Conservation (phyloP, 2,329 filamentous ascomycete genomes). For the Claviceps arundinis region DNA sequence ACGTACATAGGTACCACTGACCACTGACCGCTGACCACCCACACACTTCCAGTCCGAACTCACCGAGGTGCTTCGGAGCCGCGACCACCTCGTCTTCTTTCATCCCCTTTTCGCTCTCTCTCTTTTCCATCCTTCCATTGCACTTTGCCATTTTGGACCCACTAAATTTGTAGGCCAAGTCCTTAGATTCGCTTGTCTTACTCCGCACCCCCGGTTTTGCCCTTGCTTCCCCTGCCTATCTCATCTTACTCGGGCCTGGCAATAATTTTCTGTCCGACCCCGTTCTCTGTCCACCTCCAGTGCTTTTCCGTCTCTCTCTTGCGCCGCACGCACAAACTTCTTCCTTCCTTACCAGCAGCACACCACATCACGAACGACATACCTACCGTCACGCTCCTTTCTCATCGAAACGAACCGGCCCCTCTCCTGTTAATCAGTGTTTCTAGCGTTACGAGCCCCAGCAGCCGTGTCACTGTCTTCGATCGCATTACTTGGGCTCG, state of each 20-base stretch:
- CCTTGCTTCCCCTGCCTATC: not conserved
- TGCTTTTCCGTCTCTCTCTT: not conserved
- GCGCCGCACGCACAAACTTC: not conserved
- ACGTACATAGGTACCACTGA: too few relatives aligned
- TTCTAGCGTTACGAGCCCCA: not conserved
- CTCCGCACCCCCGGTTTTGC: not conserved
- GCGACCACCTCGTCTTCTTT: not conserved
- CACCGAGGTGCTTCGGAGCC: not conserved
- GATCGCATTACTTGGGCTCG: not conserved
- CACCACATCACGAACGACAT: not conserved
- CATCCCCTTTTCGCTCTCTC: not conserved
- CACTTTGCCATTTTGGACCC: not conserved
- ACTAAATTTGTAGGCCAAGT: not conserved
- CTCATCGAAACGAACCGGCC: too few relatives aligned
- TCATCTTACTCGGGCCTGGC: not conserved
- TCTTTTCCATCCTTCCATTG: not conserved
- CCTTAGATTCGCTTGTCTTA: not conserved
- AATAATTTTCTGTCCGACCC: not conserved
- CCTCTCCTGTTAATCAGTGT: not conserved
- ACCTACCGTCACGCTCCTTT: not conserved
- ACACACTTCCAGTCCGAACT: too few relatives aligned
- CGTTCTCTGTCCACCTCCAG: not conserved
- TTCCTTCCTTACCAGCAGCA: not conserved
- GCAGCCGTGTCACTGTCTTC: not conserved
- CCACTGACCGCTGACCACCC: too few relatives aligned